These are phyloP conservation scores for Melaleuca quinquenervia DNA, from an alignment of 345 rosid genomes.

Conservation along the genomic window DNA sequence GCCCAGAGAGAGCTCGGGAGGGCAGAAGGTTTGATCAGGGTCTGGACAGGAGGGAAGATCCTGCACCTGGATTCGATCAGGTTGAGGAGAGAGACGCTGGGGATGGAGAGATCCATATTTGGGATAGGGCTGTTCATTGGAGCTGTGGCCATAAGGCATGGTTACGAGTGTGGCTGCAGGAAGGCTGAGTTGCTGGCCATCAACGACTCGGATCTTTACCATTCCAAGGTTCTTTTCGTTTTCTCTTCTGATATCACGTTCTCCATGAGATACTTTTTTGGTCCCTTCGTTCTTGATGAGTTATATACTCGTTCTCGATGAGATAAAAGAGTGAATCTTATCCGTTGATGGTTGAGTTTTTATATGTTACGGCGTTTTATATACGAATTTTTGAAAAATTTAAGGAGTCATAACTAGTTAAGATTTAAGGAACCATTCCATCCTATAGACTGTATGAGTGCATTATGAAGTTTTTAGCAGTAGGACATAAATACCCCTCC, in stretches of 20 bases:
- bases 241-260: not conserved
- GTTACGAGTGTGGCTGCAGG: slow-evolving; percentile 65
- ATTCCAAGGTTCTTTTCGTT: slow-evolving; percentile 44
- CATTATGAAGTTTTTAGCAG: too few species aligned
- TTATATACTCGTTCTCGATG: not conserved
- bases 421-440: too few species aligned
- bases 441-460: not conserved
- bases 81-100: slow-evolving; percentile 56
- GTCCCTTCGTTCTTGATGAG: not conserved
- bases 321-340: too few species aligned
- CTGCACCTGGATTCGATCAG: slow-evolving; percentile 78
- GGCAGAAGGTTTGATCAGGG: slow-evolving; percentile 43
- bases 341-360: too few species aligned
- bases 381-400: too few species aligned
- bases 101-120: slow-evolving; percentile 68
- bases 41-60: slow-evolving; percentile 68
- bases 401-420: too few species aligned
- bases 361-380: too few species aligned
- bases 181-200: slow-evolving; percentile 86
- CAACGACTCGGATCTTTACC: slow-evolving; percentile 82
- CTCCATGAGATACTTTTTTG: too few species aligned
- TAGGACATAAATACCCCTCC: too few species aligned
- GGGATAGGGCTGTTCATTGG: slow-evolving; percentile 86
- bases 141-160: slow-evolving; percentile 81
- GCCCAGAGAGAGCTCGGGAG: slow-evolving; percentile 54